Percentiles rank a stretch among this genome's conserved stretches.
These are phyloP conservation scores for Fusarium liriodendri DNA, from an alignment of 2,329 filamentous ascomycete genomes.

Conservation along the genomic window DNA sequence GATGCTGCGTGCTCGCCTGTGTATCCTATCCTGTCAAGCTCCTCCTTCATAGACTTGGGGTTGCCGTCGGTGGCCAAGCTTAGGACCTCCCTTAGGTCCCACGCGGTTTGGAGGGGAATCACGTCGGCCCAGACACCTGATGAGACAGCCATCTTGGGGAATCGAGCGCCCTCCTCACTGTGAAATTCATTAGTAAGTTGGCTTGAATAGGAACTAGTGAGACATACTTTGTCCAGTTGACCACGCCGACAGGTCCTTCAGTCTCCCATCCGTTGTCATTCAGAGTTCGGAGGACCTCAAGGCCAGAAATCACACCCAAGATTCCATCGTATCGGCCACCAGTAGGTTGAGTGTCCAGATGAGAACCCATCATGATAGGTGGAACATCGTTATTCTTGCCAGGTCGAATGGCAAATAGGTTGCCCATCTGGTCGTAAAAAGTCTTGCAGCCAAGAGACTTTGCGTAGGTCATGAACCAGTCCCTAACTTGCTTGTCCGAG, in stretches of 20 bases:
- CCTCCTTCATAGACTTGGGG: slow-evolving; percentile 39
- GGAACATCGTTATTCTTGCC: slow-evolving; percentile 69
- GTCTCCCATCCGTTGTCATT: slow-evolving; percentile 76
- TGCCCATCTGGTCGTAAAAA: slow-evolving; percentile 82
- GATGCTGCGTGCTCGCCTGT: slow-evolving; percentile 60
- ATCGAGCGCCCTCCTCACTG: slow-evolving; percentile 83
- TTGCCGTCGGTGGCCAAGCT: slow-evolving; percentile 46
- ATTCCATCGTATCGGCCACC: slow-evolving; percentile 82
- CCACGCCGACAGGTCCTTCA: slow-evolving; percentile 76
- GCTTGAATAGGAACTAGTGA: neutral
- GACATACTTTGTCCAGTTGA: slow-evolving; percentile 79
- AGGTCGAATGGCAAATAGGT: slow-evolving; percentile 78
- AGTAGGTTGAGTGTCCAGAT: slow-evolving; percentile 72
- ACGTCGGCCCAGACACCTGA: slow-evolving; percentile 81
- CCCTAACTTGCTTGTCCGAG: slow-evolving; percentile 75
- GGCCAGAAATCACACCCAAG: slow-evolving; percentile 76
- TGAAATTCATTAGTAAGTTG: neutral
- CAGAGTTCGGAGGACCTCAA: slow-evolving; percentile 77
- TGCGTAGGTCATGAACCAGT: slow-evolving; percentile 78
- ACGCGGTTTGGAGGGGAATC: slow-evolving; percentile 70
- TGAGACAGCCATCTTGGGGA: slow-evolving; percentile 77
- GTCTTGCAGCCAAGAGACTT: slow-evolving; percentile 73
- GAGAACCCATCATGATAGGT: slow-evolving; percentile 76
- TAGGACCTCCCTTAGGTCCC: slow-evolving; percentile 70
- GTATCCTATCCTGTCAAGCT: slow-evolving; percentile 78